A percentile compares a stretch with the other conserved stretches of the same genome.
These are phyloP conservation scores for Rosa multiflora DNA, from an alignment of 306 rosid genomes.

Conservation along the genomic window DNA sequence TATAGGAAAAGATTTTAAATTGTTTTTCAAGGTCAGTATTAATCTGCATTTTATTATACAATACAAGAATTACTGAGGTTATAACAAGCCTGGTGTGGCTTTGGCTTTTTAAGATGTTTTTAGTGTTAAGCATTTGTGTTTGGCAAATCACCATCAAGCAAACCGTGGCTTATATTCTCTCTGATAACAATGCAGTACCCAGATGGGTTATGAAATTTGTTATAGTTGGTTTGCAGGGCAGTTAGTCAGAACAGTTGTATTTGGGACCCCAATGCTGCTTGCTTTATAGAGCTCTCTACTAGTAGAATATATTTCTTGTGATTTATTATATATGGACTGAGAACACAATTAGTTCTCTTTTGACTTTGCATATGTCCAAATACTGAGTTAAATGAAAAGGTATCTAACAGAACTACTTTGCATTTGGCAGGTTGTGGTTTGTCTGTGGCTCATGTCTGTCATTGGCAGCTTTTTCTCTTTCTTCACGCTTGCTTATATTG, in stretches of 20 bases:
- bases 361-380: background rate
- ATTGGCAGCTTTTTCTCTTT: conserved; percentile 71
- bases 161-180: background rate
- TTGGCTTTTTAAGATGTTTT: background rate
- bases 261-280: background rate
- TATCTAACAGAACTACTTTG: conserved; percentile 28
- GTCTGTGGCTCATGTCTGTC: conserved; percentile 86
- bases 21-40: conserved; percentile 79
- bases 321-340: background rate
- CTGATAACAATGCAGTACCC: background rate
- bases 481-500: conserved; percentile 75
- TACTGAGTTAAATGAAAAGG: conserved; percentile 5
- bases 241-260: background rate
- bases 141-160: background rate
- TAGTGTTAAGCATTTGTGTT: background rate
- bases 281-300: background rate
- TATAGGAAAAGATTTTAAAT: conserved; percentile 84
- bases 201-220: background rate
- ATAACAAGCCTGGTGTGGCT: background rate
- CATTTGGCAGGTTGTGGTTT: conserved; percentile 67
- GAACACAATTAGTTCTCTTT: background rate
- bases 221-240: background rate
- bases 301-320: background rate
- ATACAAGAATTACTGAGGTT: background rate
- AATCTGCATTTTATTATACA: conserved; percentile 3